phyloP scores from a whole-genome alignment of 2,329 filamentous ascomycete genomes.

The Fusarium armeniacum region DNA sequence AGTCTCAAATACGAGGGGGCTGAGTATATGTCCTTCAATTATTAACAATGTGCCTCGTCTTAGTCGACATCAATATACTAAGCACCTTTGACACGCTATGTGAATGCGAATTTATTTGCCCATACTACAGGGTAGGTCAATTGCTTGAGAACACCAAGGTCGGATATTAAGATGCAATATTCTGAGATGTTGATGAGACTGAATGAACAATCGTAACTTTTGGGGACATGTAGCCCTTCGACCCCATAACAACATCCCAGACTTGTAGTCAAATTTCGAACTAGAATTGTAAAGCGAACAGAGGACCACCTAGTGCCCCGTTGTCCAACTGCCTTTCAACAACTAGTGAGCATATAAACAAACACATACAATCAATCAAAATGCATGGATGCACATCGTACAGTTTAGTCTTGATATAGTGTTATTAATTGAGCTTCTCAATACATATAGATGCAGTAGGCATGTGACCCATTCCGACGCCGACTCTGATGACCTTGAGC shows the following conservation, averaged over 20 bases:
- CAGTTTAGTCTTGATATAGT: constrained; percentile 25
- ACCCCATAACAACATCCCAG: too few relatives aligned
- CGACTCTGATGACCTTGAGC: constrained; percentile 1
- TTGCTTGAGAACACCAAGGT: neutral
- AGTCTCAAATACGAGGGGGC: neutral
- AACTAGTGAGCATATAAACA: neutral
- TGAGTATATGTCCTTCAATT: too few relatives aligned
- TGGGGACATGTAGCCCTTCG: too few relatives aligned
- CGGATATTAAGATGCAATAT: neutral
- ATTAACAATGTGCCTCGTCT: neutral
- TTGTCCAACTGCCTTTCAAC: neutral
- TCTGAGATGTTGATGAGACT: neutral
- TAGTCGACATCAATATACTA: neutral
- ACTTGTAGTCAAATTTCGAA: neutral
- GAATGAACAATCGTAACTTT: too few relatives aligned
- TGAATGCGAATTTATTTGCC: neutral
- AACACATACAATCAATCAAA: neutral
- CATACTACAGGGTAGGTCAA: neutral
- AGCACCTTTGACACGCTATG: neutral
- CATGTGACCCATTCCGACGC: neutral
- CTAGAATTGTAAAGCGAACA: neutral
- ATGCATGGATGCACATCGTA: neutral
- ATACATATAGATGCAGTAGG: constrained; percentile 13
- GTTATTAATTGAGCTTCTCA: constrained; percentile 45
- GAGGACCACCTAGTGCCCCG: neutral